These are phyloP conservation scores for Cucumis hystrix DNA, from an alignment of 306 rosid genomes.

Conservation along the genomic window DNA sequence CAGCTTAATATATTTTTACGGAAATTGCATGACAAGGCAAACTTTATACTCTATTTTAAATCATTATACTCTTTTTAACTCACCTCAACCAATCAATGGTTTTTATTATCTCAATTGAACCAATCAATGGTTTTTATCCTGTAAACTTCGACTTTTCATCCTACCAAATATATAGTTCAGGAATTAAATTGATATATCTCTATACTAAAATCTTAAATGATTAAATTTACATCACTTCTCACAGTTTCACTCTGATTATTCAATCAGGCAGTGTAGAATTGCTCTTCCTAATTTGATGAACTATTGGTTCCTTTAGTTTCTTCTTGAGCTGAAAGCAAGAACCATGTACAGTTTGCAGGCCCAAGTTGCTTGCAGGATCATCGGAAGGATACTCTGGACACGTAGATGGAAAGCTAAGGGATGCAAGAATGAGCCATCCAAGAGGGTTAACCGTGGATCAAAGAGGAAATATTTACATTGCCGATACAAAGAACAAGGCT, in stretches of 20 bases:
- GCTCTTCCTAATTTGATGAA: slow-evolving; percentile 6
- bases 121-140: not conserved
- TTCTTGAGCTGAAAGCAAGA: slow-evolving; percentile 16
- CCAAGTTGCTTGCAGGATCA: slow-evolving; percentile 82
- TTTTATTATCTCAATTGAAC: not conserved
- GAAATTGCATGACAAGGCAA: not conserved
- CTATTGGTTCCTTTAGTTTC: not conserved
- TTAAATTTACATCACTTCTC: not conserved
- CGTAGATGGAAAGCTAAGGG: slow-evolving; percentile 80
- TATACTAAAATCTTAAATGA: not conserved
- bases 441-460: slow-evolving; percentile 77
- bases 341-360: slow-evolving; percentile 64
- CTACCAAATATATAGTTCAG: not conserved
- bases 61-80: too few species aligned
- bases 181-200: not conserved
- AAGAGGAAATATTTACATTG: slow-evolving; percentile 77
- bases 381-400: slow-evolving; percentile 88
- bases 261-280: not conserved
- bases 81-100: not conserved
- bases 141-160: not conserved
- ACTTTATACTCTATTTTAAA: not conserved
- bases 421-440: slow-evolving; percentile 88
- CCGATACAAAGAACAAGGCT: slow-evolving; percentile 92
- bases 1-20: not conserved
- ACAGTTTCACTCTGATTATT: not conserved